Evolutionary conservation across 768 basidiomycete species (phyloP).

Genomic region (Trametopsis cervina): DNA sequence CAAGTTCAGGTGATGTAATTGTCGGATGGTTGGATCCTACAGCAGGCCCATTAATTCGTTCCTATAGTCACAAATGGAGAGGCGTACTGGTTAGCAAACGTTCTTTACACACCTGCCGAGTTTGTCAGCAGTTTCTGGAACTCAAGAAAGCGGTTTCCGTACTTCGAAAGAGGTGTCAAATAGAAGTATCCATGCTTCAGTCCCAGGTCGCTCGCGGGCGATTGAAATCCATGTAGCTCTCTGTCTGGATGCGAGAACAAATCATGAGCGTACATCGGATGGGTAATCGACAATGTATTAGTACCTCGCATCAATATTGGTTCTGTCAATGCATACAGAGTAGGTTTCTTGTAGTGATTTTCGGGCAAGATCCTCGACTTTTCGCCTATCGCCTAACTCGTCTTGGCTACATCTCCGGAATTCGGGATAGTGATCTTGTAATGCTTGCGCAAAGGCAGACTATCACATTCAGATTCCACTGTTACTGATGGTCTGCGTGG

Average conservation of each 20-base stretch:
- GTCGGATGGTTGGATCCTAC: constrained; percentile 72
- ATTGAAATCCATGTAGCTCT: constrained; percentile 70
- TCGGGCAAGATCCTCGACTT: constrained; percentile 57
- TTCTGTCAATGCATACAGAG: constrained; percentile 76
- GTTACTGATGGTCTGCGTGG: not conserved
- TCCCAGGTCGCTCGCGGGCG: constrained; percentile 57
- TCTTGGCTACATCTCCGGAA: constrained; percentile 78
- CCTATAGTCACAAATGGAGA: not conserved
- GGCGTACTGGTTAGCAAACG: constrained; percentile 55
- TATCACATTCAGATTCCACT: not conserved
- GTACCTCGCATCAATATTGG: constrained; percentile 64
- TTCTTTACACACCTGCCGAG: constrained; percentile 50
- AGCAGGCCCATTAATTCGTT: not conserved
- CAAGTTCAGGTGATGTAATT: constrained; percentile 54
- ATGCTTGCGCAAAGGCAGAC: constrained; percentile 67
- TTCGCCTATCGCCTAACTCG: constrained; percentile 59
- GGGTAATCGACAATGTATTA: constrained; percentile 1
- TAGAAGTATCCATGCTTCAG: constrained; percentile 64
- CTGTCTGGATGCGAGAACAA: constrained; percentile 23
- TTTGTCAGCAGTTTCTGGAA: too few relatives aligned
- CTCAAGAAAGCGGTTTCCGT: too few relatives aligned
- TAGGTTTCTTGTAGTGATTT: constrained; percentile 44
- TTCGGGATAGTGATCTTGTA: constrained; percentile 50
- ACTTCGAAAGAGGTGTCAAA: constrained; percentile 77
- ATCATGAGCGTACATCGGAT: not conserved